Evolutionary conservation across 352 stramenopile species (phyloP).

Genomic region (Lagenidium sp.): DNA sequence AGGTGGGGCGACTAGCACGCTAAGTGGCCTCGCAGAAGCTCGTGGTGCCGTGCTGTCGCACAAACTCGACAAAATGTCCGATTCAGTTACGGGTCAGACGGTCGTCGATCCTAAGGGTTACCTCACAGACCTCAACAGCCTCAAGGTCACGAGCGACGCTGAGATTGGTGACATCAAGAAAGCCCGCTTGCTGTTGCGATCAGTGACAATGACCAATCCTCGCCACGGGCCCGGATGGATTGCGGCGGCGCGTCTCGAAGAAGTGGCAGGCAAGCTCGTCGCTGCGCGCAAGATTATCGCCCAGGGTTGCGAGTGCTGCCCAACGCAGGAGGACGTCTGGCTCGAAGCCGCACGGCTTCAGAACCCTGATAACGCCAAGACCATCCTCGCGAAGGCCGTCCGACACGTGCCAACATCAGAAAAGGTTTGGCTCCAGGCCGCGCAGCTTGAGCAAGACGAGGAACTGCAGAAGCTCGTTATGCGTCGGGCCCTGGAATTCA

Average conservation of each 20-base stretch:
- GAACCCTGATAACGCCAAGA: conserved; percentile 94
- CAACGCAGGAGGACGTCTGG: conserved; percentile 97
- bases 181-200: conserved; percentile 93
- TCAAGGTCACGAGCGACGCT: conserved; percentile 90
- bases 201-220: conserved; percentile 97
- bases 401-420: conserved; percentile 90
- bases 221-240: conserved; percentile 99
- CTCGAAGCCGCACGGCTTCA: conserved; percentile 95
- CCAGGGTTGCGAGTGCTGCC: conserved; percentile 94
- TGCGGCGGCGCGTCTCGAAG: conserved; percentile 95
- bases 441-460: conserved; percentile 90
- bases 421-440: conserved; percentile 95
- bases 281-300: conserved; percentile 97
- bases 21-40: conserved; percentile 88
- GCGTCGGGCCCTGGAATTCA: conserved; percentile 90
- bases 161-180: conserved; percentile 99
- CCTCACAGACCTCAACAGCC: conserved; percentile 94
- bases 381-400: conserved; percentile 94
- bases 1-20: conserved; percentile 42
- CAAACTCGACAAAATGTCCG: conserved; percentile 96
- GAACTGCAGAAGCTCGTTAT: conserved; percentile 88
- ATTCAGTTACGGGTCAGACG: conserved; percentile 94
- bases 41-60: conserved; percentile 92
- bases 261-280: conserved; percentile 94
- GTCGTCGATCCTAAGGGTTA: conserved; percentile 98